Base-by-base conservation (phyloP, 2,329 filamentous ascomycete genomes). In the Alternaria conjuncta region DNA sequence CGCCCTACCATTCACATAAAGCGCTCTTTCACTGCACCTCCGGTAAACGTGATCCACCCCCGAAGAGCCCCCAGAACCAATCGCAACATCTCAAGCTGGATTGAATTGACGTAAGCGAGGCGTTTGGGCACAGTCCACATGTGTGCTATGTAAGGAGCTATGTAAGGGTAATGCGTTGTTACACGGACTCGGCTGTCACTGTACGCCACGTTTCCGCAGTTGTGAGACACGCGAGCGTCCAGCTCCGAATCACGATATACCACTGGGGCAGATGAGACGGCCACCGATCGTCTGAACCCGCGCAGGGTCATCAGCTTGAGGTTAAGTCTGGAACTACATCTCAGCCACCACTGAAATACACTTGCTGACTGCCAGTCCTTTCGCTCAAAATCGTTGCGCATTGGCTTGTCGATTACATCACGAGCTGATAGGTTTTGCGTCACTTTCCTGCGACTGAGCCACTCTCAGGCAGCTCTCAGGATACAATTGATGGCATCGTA, bases 121-220 rank as follows among this genome's bases (percentile, higher is more conserved):
- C 53, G 58, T 61, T 57, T 23, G 23, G 45, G 58, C 58, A 45
- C 45, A 61, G 58, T 55, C 58, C 58, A 57, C 58, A 54, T 57
- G 58, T 50, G 53, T 25, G 25, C 20, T 50, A 57, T 57, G 32
- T 55, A 61, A 61, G 53, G 53, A 25, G 25, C 20, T 45, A 57
- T 57, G 32, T 55, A 61, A 61, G 53, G 53, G 32, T 49, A 21
- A 20, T 57, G 13, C 23, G 45, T 61, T 32, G 57, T 59, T 20
- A 54, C 25, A 61, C 58, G 21, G 30, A 43, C 15, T 44, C 44
- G 53, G 45, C 30, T 61, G 58, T 61, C 58, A 57, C 26, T 28
- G 21, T 57, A 61, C 45, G 53, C 53, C 58, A 55, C 49, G 20
- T 32, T 55, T 20, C 25, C 26, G 43, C 26, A 12, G 41, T 21